Percentiles rank a stretch among this genome's conserved stretches.
phyloP scores from a whole-genome alignment of 129 eudicot species.

The Kitagawia praeruptora region DNA sequence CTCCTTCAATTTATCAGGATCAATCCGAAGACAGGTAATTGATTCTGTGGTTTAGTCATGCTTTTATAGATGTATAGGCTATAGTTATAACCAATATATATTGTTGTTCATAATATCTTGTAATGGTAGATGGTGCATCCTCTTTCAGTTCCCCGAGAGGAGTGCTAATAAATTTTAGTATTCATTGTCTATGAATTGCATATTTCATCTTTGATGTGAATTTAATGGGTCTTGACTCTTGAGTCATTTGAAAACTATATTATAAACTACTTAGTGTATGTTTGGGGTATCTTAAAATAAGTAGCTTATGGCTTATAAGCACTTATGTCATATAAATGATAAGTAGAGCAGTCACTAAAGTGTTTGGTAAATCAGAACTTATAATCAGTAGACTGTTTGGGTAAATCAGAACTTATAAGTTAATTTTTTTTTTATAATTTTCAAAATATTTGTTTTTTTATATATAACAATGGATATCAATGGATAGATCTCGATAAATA shows the following conservation, averaged over 20 bases:
- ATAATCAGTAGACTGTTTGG: too few relatives aligned
- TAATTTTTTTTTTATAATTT: too few relatives aligned
- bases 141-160: background rate
- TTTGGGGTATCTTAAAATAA: too few relatives aligned
- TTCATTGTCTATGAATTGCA: background rate
- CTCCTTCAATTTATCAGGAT: slow-evolving; percentile 83
- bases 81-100: background rate
- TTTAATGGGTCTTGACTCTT: background rate
- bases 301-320: too few relatives aligned
- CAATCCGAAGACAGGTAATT: slow-evolving; percentile 94
- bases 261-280: background rate
- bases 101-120: background rate
- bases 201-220: background rate
- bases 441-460: too few relatives aligned
- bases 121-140: background rate
- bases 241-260: background rate
- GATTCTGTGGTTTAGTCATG: background rate
- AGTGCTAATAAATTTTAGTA: background rate
- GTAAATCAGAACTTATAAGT: too few relatives aligned
- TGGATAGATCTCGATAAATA: too few relatives aligned
- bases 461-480: too few relatives aligned
- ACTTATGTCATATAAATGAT: too few relatives aligned
- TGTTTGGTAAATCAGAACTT: too few relatives aligned
- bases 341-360: too few relatives aligned
- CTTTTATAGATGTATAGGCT: background rate